Evolutionary conservation across 768 basidiomycete genomes (phyloP).

Genomic region (Agaricus blazei): DNA sequence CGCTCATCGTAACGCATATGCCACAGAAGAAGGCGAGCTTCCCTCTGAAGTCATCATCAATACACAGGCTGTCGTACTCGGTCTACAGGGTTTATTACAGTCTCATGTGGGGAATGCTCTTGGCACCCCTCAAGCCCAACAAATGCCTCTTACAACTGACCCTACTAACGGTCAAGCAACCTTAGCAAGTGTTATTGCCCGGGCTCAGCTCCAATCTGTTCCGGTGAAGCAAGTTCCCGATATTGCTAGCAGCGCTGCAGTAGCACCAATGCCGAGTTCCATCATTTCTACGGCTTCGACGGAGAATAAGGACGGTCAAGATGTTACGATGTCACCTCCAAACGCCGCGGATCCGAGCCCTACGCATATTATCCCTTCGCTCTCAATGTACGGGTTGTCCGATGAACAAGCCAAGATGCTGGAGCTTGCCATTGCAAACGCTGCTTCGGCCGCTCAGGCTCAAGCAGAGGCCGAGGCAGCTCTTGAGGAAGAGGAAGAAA

Average conservation of each 20-base stretch:
- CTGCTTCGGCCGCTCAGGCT: conserved; percentile 69
- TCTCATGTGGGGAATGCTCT: conserved; percentile 52
- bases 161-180: conserved; percentile 59
- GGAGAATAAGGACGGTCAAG: conserved; percentile 15
- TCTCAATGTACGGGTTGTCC: conserved; percentile 68
- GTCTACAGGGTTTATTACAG: conserved; percentile 52
- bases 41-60: conserved; percentile 39
- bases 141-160: conserved; percentile 28
- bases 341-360: conserved; percentile 11
- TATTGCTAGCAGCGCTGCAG: conserved; percentile 8
- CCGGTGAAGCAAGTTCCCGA: conserved; percentile 14
- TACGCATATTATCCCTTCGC: conserved; percentile 26
- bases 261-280: conserved; percentile 10
- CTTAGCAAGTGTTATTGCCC: conserved; percentile 66
- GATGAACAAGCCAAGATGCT: conserved; percentile 67
- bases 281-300: conserved; percentile 12
- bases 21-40: conserved; percentile 60
- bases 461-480: conserved; percentile 78
- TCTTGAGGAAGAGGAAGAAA: conserved; percentile 64
- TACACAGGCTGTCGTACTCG: conserved; percentile 48
- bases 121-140: conserved; percentile 32
- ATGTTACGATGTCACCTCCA: conserved; percentile 4
- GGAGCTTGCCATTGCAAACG: conserved; percentile 70
- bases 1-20: conserved; percentile 22
- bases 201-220: conserved; percentile 53